Base-by-base conservation (phyloP, 2,329 filamentous ascomycete species). In the Graphilbum fragrans region DNA sequence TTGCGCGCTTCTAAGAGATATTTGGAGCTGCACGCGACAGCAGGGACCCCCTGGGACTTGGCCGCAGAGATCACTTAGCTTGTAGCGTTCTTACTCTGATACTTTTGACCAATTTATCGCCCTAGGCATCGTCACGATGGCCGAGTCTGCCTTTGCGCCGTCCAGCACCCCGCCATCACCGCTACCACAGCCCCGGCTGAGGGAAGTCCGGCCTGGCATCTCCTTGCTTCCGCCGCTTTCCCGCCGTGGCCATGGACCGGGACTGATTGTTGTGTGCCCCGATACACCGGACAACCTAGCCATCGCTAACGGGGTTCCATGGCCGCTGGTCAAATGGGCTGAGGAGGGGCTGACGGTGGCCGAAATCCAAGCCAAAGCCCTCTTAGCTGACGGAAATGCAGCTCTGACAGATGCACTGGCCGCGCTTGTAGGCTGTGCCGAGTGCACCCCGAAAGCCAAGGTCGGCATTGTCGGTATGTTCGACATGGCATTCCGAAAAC, bases 331-430 rank as follows among this genome's bases (percentile, higher is more conserved):
- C 45, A 85, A 84, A 57, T 84, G 80, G 80, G 79, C 78, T 0
- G 80, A 85, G 53, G 80, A 85, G 54, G 77, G 80, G 0, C 83
- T 74, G 48, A 63, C 71, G 0, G 76, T 83, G 3, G 74, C 63
- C 0, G 69, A 80, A 53, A 53, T 82, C 1, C 52, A 58, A 2
- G 61, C 2, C 49, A 47, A n/a, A 37, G 48, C 22, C 33, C 8
- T 10, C 48, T 7, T 9, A 48, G 19, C 38, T 46, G 17, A 37
- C 48, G 38, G 42, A 88, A 16, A 39, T 47, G 16, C 37, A 57
- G 1, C 20, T 27, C 17, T 42, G n/a, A n/a, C 14, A 3, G 22
- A 17, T 3, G 5, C 40, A 23, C 32, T 59, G 27, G 32, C 33
- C 16, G 41, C 39, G 19, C 34, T 56, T 11, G 45, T 50, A 3